phyloP scores from a whole-genome alignment of 352 stramenopile genomes.

The Phytopythium boreale region DNA sequence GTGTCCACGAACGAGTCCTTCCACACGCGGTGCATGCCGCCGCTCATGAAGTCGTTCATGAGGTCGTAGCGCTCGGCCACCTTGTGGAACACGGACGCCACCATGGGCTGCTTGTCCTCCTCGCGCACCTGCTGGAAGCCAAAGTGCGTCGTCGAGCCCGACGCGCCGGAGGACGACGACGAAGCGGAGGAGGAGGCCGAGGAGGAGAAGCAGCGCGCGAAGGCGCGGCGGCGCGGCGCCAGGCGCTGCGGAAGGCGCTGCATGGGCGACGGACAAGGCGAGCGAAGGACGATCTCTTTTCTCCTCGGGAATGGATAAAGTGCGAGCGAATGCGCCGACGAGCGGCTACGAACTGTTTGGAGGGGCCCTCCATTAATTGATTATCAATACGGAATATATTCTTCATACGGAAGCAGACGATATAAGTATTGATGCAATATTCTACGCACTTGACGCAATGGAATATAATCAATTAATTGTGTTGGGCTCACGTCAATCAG shows the following conservation, averaged over 20 bases:
- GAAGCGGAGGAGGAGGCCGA: not conserved
- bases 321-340: too few species aligned
- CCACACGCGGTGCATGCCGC: slow-evolving; percentile 94
- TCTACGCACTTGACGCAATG: too few species aligned
- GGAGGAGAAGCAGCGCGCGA: not conserved
- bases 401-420: too few species aligned
- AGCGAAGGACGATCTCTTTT: not conserved
- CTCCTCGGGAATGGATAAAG: too few species aligned
- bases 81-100: slow-evolving; percentile 96
- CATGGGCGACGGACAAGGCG: not conserved
- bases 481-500: too few species aligned
- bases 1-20: slow-evolving; percentile 96
- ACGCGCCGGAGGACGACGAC: slow-evolving; percentile 6
- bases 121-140: slow-evolving; percentile 89
- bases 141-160: slow-evolving; percentile 71
- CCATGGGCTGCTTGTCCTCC: slow-evolving; percentile 93
- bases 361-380: too few species aligned
- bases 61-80: slow-evolving; percentile 98
- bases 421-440: too few species aligned
- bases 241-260: slow-evolving; percentile 1
- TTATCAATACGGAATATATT: too few species aligned
- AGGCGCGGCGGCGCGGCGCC: not conserved
- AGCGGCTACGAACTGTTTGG: too few species aligned
- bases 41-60: slow-evolving; percentile 99
- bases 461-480: too few species aligned